Evolutionary conservation across 2,329 filamentous ascomycete genomes (phyloP), one percentile per base, ranked within the genome.

Genomic region (Colletotrichum limetticola): DNA sequence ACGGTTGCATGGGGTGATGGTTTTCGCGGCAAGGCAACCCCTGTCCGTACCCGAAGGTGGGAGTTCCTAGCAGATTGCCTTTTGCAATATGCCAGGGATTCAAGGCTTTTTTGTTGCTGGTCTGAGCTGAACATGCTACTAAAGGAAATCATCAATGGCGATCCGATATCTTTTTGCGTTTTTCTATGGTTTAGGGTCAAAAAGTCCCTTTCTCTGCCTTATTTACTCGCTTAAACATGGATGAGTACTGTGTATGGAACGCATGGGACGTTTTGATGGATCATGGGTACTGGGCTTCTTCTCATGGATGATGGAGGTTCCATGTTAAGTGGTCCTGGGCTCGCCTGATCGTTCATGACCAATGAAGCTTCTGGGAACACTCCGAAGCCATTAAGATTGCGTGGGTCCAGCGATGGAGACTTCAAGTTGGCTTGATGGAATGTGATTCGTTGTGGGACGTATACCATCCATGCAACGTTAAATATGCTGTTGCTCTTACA

Each of bases 351-450:
- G 9, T 30, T 16, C 4, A 22, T 14, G 30, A 24, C 70, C 66
- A 72, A 62, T 69, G 2, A 59, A 37, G n/a, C 7, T 8, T 24
- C 19, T 12, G 16, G 11, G 37, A 72, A 64, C 12, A 28, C 14
- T 56, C 59, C 59, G 57, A 69, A 2, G 28, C 14, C 19, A 49
- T 49, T 28, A 56, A 64, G 55, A 72, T 68, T 61, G 28, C 64
- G 16, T 37, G 62, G 52, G 30, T 30, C 55, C 19, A 11, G 12
- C 4, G n/a, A 63, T 53, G 60, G 46, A 16, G 28, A 53, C 42
- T 22, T n/a, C 11, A 6, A 30, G 11, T 35, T 24, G 24, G 12
- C 26, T 16, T 4, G 2, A 32, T 26, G 26, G 24, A n/a, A 63
- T 30, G n/a, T 28, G 26, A 35, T 63, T 53, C 22, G 42, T 5